Percentiles rank a stretch among this genome's conserved stretches.
Conservation (phyloP, 441 rosid species). For the Corymbia citriodora region DNA sequence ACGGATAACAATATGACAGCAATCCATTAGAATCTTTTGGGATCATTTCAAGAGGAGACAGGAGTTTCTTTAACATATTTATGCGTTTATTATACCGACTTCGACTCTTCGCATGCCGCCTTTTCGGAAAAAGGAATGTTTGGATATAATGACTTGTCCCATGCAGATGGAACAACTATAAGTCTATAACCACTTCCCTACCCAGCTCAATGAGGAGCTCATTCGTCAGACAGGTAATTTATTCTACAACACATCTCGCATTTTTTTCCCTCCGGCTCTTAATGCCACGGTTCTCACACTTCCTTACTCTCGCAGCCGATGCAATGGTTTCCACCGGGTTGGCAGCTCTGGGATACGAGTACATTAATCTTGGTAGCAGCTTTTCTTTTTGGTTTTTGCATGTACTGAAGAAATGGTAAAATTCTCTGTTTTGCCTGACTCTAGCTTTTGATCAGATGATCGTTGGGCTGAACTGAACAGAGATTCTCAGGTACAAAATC, state of each 20-base stretch:
- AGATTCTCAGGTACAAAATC: conserved; percentile 1
- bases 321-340: conserved; percentile 13
- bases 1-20: background rate
- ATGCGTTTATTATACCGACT: background rate
- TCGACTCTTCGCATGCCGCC: background rate
- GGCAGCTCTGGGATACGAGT: conserved; percentile 5
- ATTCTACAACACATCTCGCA: background rate
- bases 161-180: background rate
- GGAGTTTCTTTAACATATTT: background rate
- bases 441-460: background rate
- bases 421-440: background rate
- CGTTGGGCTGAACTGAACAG: conserved; percentile 10
- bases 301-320: background rate
- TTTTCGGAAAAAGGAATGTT: background rate
- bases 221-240: background rate
- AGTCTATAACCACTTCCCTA: background rate
- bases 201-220: background rate
- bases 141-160: background rate
- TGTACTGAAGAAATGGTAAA: background rate
- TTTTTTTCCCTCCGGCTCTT: background rate
- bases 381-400: background rate
- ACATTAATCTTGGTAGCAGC: conserved; percentile 5
- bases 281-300: background rate
- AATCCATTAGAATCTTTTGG: background rate
- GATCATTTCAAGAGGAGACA: background rate